Conservation (phyloP, 176 grass and related monocot species). For the Chrysopogon serrulatus region DNA sequence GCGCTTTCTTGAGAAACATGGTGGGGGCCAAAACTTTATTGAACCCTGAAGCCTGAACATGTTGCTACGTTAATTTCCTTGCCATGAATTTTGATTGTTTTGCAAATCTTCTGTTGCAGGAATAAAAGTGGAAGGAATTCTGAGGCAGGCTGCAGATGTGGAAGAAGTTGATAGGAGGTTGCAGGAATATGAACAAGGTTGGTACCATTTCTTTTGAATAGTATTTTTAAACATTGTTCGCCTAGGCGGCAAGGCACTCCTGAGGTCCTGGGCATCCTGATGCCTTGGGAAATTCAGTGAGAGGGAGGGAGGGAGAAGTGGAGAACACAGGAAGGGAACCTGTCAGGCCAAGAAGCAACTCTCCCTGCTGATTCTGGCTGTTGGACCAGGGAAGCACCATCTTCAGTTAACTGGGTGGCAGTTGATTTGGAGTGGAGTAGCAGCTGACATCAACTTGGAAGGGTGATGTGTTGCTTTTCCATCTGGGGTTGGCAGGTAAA, state of each 20-base stretch:
- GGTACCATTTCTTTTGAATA: constrained; percentile 29
- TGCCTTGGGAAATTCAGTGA: background rate
- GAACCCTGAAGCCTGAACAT: background rate
- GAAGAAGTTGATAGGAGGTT: constrained; percentile 93
- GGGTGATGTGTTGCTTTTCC: background rate
- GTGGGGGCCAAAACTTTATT: constrained; percentile 38
- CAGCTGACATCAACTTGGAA: background rate
- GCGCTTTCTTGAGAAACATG: constrained; percentile 94
- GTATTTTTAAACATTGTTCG: background rate
- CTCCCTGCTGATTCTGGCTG: background rate
- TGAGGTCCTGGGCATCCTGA: background rate
- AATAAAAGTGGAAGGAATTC: constrained; percentile 92
- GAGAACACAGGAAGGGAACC: background rate
- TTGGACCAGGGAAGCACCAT: background rate
- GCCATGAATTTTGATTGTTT: constrained; percentile 21
- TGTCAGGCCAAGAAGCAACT: background rate
- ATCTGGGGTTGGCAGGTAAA: too few relatives aligned
- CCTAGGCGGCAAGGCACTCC: background rate
- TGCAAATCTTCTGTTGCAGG: constrained; percentile 55
- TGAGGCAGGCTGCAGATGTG: constrained; percentile 96
- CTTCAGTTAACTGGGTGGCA: background rate
- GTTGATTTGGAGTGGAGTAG: background rate
- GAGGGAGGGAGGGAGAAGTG: background rate
- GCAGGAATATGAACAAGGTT: constrained; percentile 98
- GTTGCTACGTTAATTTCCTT: constrained; percentile 19